Evolutionary conservation across 2,329 filamentous ascomycete species (phyloP).

Genomic region (Colletotrichum brevisporum): DNA sequence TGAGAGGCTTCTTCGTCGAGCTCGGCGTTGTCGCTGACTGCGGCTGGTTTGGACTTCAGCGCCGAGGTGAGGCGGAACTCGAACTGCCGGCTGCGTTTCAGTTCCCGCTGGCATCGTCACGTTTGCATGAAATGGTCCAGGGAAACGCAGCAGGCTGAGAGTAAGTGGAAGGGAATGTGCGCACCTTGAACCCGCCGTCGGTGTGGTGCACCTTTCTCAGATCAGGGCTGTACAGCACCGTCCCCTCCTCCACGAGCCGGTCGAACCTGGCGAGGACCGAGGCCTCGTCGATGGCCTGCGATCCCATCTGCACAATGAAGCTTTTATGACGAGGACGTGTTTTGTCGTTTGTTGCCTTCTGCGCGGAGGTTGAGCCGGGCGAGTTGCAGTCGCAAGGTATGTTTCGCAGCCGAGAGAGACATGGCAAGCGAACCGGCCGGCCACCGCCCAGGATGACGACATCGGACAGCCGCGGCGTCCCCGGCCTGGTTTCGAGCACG

Average conservation of each 20-base stretch:
- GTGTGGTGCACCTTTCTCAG: constrained; percentile 22
- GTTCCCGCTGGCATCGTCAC: neutral
- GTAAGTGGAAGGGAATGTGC: neutral
- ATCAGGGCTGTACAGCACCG: constrained; percentile 27
- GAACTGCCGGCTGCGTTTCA: constrained; percentile 3
- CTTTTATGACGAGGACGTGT: neutral
- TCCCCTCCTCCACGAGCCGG: constrained; percentile 9
- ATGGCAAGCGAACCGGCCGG: neutral
- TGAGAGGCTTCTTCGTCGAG: constrained; percentile 9
- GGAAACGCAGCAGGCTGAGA: neutral
- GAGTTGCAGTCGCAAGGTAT: neutral
- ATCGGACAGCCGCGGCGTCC: neutral
- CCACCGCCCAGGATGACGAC: constrained; percentile 27
- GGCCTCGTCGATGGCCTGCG: constrained; percentile 12
- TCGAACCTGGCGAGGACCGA: constrained; percentile 28
- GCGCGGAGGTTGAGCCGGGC: neutral
- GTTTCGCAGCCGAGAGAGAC: neutral
- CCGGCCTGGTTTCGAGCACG: neutral
- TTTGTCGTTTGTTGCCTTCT: neutral
- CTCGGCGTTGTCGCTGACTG: constrained; percentile 27
- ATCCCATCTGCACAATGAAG: neutral
- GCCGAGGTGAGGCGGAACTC: constrained; percentile 37
- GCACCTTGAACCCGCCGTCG: constrained; percentile 28
- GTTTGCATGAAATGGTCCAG: neutral
- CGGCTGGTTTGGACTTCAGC: constrained; percentile 29